phyloP scores from a whole-genome alignment of 768 basidiomycete genomes.

The Symmetrospora coprosmae region DNA sequence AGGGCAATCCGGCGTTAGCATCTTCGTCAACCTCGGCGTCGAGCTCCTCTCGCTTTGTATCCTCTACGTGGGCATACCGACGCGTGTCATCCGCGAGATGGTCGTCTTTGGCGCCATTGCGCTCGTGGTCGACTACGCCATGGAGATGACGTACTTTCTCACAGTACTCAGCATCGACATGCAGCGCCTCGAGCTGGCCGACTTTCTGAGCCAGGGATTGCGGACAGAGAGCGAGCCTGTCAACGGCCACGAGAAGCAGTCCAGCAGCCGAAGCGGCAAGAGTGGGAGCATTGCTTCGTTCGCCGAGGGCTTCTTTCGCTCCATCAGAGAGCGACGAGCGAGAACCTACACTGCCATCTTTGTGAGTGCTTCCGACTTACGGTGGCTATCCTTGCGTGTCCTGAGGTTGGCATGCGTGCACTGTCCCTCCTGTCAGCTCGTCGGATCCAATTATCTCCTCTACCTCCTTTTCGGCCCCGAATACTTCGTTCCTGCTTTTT shows the following conservation, averaged over 20 bases:
- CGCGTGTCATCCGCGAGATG: slow-evolving; percentile 37
- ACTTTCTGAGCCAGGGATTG: slow-evolving; percentile 62
- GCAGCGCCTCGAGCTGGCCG: slow-evolving; percentile 78
- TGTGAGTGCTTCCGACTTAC: neutral
- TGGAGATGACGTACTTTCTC: slow-evolving; percentile 89
- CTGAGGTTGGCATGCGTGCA: too few relatives aligned
- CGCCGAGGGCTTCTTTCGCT: slow-evolving; percentile 23
- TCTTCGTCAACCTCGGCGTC: slow-evolving; percentile 76
- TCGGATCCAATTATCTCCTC: neutral
- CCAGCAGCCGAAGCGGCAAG: slow-evolving; percentile 5
- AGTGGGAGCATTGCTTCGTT: slow-evolving; percentile 13
- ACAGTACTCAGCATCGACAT: slow-evolving; percentile 91
- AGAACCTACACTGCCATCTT: slow-evolving; percentile 2
- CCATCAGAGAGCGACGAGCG: slow-evolving; percentile 4
- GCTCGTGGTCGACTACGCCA: slow-evolving; percentile 89
- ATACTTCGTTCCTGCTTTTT: slow-evolving; percentile 30
- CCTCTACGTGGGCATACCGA: slow-evolving; percentile 50
- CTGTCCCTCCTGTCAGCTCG: slow-evolving; percentile 42
- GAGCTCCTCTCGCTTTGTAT: slow-evolving; percentile 73
- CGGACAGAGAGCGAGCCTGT: neutral
- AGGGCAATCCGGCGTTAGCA: slow-evolving; percentile 74
- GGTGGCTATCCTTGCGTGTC: slow-evolving; percentile 35
- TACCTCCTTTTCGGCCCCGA: slow-evolving; percentile 28
- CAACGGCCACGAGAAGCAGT: neutral
- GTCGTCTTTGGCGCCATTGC: slow-evolving; percentile 69